Evolutionary conservation across 1,139 yeast species (phyloP), one percentile per base, ranked within the genome.

Genomic region (Wickerhamomyces sp.): DNA sequence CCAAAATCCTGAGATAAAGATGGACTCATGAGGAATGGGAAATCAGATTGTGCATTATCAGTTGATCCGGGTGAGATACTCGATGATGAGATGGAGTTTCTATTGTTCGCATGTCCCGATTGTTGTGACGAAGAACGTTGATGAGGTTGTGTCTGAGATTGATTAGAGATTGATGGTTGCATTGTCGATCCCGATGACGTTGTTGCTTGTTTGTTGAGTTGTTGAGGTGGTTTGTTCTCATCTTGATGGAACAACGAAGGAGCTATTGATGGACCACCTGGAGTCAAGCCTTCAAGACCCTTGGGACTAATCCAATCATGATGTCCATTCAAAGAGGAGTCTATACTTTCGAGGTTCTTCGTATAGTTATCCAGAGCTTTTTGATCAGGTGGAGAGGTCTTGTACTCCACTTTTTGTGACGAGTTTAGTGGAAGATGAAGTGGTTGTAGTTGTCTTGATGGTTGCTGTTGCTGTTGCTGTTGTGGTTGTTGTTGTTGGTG

Each of bases 351-450:
- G 24, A 49, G 31, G 21, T 52, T 45, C 28, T 48, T 40, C 4
- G 50, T 39, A 22, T 55, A 50, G 11, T 46, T 47, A 16, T 44
- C 40, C 22, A 38, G 36, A 33, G 41, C 51, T 30, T 28, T 42
- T 19, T 26, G 23, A 15, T 25, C 28, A 11, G 25, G 31, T 15
- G 19, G 23, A 8, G 21, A 23, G 26, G 27, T 19, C 11, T 15
- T 20, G 22, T 9, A 17, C 28, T 22, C 21, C 29, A 32, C 2
- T 19, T 24, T 14, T 21, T 7, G 27, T 26, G 26, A 26, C 24
- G n/a, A n/a, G n/a, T n/a, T n/a, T n/a, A n/a, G n/a, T n/a, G n/a
- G n/a, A n/a, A n/a, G n/a, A n/a, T 8, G 21, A 19, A 19, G 21
- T 8, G 21, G 9, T 19, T 8, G 9, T 19, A 19, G 9, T 19